A percentile compares a stretch with the other conserved stretches of the same genome.
Evolutionary conservation across 176 grass and related monocot genomes (phyloP).

Genomic region (Zea luxurians): DNA sequence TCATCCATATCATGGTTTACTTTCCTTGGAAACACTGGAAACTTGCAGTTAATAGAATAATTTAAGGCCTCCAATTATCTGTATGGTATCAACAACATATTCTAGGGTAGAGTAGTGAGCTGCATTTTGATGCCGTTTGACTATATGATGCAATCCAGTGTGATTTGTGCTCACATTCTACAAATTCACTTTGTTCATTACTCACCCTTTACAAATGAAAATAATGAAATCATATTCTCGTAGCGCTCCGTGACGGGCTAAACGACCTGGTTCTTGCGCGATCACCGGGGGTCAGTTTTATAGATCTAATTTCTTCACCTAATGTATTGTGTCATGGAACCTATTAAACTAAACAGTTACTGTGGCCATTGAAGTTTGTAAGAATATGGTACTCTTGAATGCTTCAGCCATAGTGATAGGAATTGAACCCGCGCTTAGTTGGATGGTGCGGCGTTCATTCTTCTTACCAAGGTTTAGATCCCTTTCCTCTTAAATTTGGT

Average conservation of each 20-base stretch:
- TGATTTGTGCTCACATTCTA: constrained; percentile 10
- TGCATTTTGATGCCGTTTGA: not conserved
- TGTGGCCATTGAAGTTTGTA: constrained; percentile 1
- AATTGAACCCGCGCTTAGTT: not conserved
- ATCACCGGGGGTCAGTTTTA: not conserved
- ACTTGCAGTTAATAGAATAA: constrained; percentile 6
- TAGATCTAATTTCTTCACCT: constrained; percentile 3
- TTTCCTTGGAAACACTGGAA: not conserved
- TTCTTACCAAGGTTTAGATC: not conserved
- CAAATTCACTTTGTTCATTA: constrained; percentile 1
- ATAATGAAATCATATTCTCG: not conserved
- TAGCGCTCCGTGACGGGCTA: not conserved
- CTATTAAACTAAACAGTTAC: not conserved
- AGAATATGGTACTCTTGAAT: constrained; percentile 1
- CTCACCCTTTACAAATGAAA: not conserved
- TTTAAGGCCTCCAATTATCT: constrained; percentile 11
- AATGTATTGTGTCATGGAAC: not conserved
- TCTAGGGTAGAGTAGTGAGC: not conserved
- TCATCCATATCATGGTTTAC: not conserved
- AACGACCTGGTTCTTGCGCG: not conserved
- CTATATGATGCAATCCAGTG: not conserved
- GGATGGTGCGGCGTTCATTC: not conserved
- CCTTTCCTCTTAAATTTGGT: not conserved
- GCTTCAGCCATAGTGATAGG: not conserved
- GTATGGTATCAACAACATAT: constrained; percentile 9